phyloP scores from a whole-genome alignment of 768 basidiomycete genomes.

The Boletellus emodensis region DNA sequence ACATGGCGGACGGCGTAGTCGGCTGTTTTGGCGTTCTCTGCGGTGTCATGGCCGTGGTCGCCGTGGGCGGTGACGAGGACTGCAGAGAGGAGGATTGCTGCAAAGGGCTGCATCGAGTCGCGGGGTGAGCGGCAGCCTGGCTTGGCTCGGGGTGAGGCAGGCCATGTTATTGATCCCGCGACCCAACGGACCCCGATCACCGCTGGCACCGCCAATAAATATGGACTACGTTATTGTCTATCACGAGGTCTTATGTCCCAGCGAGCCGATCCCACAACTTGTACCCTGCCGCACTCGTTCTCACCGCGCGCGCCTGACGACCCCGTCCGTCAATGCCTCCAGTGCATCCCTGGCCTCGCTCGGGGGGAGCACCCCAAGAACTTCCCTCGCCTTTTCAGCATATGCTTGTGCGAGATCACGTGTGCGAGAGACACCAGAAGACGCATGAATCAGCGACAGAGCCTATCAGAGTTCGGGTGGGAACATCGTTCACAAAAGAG shows the following conservation, averaged over 20 bases:
- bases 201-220: background rate
- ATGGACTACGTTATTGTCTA: too few relatives aligned
- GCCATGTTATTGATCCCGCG: background rate
- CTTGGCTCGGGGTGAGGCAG: too few relatives aligned
- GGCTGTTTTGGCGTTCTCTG: conserved; percentile 56
- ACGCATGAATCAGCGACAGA: conserved; percentile 49
- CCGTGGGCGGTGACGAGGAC: conserved; percentile 51
- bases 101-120: conserved; percentile 45
- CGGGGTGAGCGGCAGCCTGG: conserved; percentile 2
- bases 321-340: conserved; percentile 62
- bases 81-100: conserved; percentile 37
- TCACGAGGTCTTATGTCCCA: too few relatives aligned
- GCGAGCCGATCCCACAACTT: too few relatives aligned
- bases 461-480: conserved; percentile 43
- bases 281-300: too few relatives aligned
- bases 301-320: conserved; percentile 57
- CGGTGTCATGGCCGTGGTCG: conserved; percentile 55
- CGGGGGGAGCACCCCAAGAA: conserved; percentile 67
- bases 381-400: conserved; percentile 71
- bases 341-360: conserved; percentile 79
- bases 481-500: background rate
- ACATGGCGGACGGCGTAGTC: conserved; percentile 90
- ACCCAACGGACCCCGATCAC: conserved; percentile 22
- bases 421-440: conserved; percentile 77
- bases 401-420: conserved; percentile 70